Base-by-base conservation (phyloP, 768 basidiomycete species). In the Cyclocybe aegerita region DNA sequence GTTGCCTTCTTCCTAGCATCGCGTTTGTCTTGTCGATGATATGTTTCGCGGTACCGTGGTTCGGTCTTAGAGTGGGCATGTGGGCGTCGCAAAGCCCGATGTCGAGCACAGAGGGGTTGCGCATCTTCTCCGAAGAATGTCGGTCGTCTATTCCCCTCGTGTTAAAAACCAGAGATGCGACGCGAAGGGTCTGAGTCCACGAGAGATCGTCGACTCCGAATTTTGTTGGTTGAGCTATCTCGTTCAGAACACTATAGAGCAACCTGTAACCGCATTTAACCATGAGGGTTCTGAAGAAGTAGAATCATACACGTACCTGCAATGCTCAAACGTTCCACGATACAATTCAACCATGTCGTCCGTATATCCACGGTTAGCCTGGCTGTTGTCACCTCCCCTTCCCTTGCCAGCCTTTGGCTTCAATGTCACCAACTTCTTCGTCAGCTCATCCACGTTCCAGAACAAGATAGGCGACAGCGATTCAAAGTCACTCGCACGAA, bases 401-500 rank as follows among this genome's bases (percentile, higher is more conserved):
- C 66, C 64, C 52, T 76, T 72, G 10, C 63, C 63, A 0, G 62
- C 52, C 40, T 72, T 75, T 5, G 70, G 70, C 42, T 69, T 75
- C 46, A 79, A 65, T 2, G 56, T 59, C 8, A 61, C 54, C 2
- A 80, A 53, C 54, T 76, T 80, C 36, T 65, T 67, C 1, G 55
- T 42, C 8, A 81, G 60, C 12, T 71, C 70, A 0, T 62, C 43
- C 4, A 12, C 14, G 6, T 53, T 58, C 41, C 43, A 11, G 45
- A 81, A 81, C 38, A 66, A 60, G 32, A 81, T 76, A 0, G 79
- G 79, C 0, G 80, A 81, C 7, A 81, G 54, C 0, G 78, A 80
- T 23, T 70, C 65, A 48, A 77, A 79, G 7, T 70, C 57, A 4
- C 45, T 47, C 4, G 64, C 50, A 5, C 5, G 39, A 52, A 60